Evolutionary conservation across 1,284 basidiomycete species (phyloP).

Genomic region (Abortiporus biennis): DNA sequence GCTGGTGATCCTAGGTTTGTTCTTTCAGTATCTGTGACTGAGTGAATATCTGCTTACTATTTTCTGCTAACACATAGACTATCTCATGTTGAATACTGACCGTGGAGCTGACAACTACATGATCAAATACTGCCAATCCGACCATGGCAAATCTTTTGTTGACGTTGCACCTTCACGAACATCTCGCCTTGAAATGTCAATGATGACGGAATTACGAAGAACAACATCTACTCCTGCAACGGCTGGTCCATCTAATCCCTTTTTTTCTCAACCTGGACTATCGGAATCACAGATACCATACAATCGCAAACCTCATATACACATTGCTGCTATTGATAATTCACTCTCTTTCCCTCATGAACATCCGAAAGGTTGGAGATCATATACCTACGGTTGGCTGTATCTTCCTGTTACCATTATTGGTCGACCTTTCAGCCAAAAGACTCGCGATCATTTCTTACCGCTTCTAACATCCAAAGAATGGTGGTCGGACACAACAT

Average conservation of each 20-base stretch:
- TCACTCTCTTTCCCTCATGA: conserved; percentile 88
- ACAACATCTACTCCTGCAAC: conserved; percentile 34
- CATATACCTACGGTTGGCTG: conserved; percentile 90
- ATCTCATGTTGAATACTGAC: conserved; percentile 86
- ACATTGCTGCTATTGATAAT: conserved; percentile 91
- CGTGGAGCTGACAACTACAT: conserved; percentile 83
- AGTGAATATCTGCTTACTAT: background rate
- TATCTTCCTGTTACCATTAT: conserved; percentile 85
- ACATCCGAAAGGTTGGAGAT: conserved; percentile 85
- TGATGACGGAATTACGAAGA: conserved; percentile 60
- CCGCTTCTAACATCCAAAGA: conserved; percentile 74
- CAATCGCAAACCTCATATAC: conserved; percentile 44
- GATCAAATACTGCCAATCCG: conserved; percentile 80
- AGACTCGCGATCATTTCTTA: conserved; percentile 78
- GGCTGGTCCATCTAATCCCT: conserved; percentile 14
- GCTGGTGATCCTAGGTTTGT: conserved; percentile 73
- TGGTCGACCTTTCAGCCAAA: conserved; percentile 77
- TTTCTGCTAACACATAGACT: too few relatives aligned
- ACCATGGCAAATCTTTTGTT: conserved; percentile 66
- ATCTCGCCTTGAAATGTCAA: conserved; percentile 56
- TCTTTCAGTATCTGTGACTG: background rate
- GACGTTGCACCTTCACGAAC: conserved; percentile 72
- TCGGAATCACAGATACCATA: conserved; percentile 23
- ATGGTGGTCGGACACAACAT: conserved; percentile 90
- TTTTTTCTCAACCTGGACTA: conserved; percentile 14